Conservation (phyloP, 1,139 yeast species). For the Saccharomyces hybrid region DNA sequence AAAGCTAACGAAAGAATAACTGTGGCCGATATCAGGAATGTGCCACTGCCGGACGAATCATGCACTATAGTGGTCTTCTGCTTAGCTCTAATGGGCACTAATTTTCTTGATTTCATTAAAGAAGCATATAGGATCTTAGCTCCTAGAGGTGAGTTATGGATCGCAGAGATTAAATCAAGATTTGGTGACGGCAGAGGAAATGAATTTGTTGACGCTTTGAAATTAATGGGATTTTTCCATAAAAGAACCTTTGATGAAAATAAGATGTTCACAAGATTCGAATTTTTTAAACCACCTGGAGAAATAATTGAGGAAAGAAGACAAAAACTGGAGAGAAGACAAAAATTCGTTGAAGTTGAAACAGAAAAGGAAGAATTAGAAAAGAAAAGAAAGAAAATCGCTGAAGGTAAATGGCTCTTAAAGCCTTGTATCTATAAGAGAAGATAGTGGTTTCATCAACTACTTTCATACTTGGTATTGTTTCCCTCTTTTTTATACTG, state of each 20-base stretch:
- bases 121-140: constrained; percentile 85
- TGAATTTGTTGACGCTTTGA: constrained; percentile 72
- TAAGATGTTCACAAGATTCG: constrained; percentile 92
- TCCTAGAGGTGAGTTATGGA: constrained; percentile 94
- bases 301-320: constrained; percentile 61
- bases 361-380: constrained; percentile 53
- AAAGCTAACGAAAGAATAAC: constrained; percentile 82
- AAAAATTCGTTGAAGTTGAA: constrained; percentile 66
- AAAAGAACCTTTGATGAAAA: constrained; percentile 79
- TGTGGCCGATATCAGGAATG: constrained; percentile 89
- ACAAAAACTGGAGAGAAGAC: constrained; percentile 54
- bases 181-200: constrained; percentile 60
- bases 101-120: constrained; percentile 79
- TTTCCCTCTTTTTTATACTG: not conserved
- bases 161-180: constrained; percentile 92
- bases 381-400: constrained; percentile 44
- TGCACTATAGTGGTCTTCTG: constrained; percentile 86
- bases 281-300: constrained; percentile 79
- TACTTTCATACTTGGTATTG: not conserved
- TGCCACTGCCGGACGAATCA: constrained; percentile 72
- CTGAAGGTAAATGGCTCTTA: constrained; percentile 82
- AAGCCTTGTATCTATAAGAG: constrained; percentile 95
- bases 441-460: constrained; percentile 39
- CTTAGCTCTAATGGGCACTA: constrained; percentile 94
- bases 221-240: constrained; percentile 77